phyloP scores from a whole-genome alignment of 495 filamentous ascomycete genomes.

The Cercophora scortea region DNA sequence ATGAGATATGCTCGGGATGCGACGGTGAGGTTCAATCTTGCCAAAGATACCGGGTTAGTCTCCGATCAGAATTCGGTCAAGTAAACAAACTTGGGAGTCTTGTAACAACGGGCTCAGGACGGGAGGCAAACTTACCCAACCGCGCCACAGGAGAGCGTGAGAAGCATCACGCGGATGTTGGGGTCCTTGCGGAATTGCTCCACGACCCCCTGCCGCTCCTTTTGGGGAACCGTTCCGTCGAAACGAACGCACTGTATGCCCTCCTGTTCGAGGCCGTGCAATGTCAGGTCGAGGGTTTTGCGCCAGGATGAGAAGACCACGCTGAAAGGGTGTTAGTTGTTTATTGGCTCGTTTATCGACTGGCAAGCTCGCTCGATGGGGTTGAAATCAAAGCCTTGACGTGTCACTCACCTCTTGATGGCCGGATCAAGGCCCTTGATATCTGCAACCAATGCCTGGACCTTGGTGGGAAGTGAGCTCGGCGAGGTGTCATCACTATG shows the following conservation, averaged over 20 bases:
- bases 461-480: slow-evolving; percentile 8
- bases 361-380: neutral
- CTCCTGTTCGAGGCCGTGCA: slow-evolving; percentile 23
- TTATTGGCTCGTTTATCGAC: neutral
- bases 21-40: slow-evolving; percentile 27
- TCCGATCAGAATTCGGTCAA: neutral
- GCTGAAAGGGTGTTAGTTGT: slow-evolving; percentile 8
- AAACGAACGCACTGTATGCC: slow-evolving; percentile 25
- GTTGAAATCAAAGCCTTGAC: neutral
- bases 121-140: slow-evolving; percentile 22
- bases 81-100: neutral
- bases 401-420: slow-evolving; percentile 19
- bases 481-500: too few relatives aligned
- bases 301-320: slow-evolving; percentile 42
- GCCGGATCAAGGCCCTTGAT: slow-evolving; percentile 6
- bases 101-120: neutral
- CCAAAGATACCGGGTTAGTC: neutral
- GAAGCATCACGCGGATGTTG: slow-evolving; percentile 20
- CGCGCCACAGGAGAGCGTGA: slow-evolving; percentile 34
- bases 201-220: slow-evolving; percentile 25
- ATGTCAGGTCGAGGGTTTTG: slow-evolving; percentile 33
- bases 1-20: slow-evolving; percentile 35
- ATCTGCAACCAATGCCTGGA: slow-evolving; percentile 17
- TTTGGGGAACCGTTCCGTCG: slow-evolving; percentile 35
- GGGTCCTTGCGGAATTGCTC: slow-evolving; percentile 24